Evolutionary conservation across 495 filamentous ascomycete genomes (phyloP).

Genomic region (Xylaria longipes): DNA sequence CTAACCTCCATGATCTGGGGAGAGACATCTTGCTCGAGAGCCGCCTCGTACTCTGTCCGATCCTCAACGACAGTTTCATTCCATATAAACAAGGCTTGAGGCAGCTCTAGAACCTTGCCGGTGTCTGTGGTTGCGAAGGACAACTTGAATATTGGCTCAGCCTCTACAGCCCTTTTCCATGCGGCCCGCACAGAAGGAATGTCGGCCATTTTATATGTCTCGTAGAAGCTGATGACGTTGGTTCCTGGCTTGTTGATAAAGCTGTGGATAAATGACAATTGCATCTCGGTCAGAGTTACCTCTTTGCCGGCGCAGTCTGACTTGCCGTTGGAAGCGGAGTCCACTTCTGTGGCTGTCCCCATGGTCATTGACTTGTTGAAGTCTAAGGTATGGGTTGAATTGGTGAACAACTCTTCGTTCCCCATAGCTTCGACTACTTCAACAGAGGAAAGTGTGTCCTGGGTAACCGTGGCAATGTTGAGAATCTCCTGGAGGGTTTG

Average conservation of each 20-base stretch:
- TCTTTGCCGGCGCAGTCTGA: neutral
- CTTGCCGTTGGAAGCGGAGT: neutral
- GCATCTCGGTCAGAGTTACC: conserved; percentile 5
- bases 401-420: neutral
- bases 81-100: neutral
- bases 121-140: neutral
- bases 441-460: neutral
- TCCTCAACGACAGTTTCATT: neutral
- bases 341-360: neutral
- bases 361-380: neutral
- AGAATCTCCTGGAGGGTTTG: conserved; percentile 3
- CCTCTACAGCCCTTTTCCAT: conserved; percentile 26
- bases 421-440: neutral
- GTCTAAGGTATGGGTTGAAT: neutral
- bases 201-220: conserved; percentile 12
- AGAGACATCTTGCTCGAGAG: neutral
- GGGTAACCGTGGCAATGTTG: neutral
- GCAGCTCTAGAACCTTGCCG: neutral
- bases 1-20: too few relatives aligned
- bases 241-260: conserved; percentile 16
- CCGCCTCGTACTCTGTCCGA: neutral
- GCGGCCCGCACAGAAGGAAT: conserved; percentile 26
- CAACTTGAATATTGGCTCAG: conserved; percentile 29
- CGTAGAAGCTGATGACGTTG: conserved; percentile 23
- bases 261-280: conserved; percentile 7